phyloP scores from a whole-genome alignment of 768 basidiomycete species.

The Leccinum barrowsii region DNA sequence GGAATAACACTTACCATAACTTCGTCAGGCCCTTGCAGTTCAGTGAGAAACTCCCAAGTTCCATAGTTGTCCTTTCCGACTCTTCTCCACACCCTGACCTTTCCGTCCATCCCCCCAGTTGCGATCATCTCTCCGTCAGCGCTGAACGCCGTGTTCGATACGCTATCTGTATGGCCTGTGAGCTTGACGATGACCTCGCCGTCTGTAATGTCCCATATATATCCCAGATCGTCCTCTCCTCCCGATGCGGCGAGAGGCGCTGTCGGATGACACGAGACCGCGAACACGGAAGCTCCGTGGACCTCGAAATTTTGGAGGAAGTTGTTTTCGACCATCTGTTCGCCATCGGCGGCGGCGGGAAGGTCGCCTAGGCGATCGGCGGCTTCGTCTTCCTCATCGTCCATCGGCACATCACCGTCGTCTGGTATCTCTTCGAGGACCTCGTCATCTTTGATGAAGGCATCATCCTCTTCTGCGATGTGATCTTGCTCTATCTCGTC shows the following conservation, averaged over 20 bases:
- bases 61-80: slow-evolving; percentile 71
- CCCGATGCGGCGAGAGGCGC: slow-evolving; percentile 83
- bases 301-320: slow-evolving; percentile 64
- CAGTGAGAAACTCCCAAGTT: slow-evolving; percentile 92
- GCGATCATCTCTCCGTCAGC: slow-evolving; percentile 89
- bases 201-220: slow-evolving; percentile 85
- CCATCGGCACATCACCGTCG: slow-evolving; percentile 69
- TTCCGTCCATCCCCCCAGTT: slow-evolving; percentile 98
- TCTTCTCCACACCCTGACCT: slow-evolving; percentile 86
- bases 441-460: slow-evolving; percentile 66
- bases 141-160: slow-evolving; percentile 76
- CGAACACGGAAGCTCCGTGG: slow-evolving; percentile 75
- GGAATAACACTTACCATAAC: slow-evolving; percentile 66
- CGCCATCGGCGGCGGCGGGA: slow-evolving; percentile 35
- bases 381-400: slow-evolving; percentile 57
- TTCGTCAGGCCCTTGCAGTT: slow-evolving; percentile 92
- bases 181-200: slow-evolving; percentile 81
- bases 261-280: slow-evolving; percentile 79
- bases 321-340: slow-evolving; percentile 50
- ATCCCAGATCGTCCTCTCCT: slow-evolving; percentile 93
- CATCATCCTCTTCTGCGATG: slow-evolving; percentile 43
- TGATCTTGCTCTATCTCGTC: slow-evolving; percentile 37
- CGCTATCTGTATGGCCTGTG: slow-evolving; percentile 91
- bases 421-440: slow-evolving; percentile 61
- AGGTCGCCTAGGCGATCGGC: slow-evolving; percentile 47